Evolutionary conservation across 371 early-diverging fungal species (phyloP).

Genomic region (Sporodiniella umbellata): DNA sequence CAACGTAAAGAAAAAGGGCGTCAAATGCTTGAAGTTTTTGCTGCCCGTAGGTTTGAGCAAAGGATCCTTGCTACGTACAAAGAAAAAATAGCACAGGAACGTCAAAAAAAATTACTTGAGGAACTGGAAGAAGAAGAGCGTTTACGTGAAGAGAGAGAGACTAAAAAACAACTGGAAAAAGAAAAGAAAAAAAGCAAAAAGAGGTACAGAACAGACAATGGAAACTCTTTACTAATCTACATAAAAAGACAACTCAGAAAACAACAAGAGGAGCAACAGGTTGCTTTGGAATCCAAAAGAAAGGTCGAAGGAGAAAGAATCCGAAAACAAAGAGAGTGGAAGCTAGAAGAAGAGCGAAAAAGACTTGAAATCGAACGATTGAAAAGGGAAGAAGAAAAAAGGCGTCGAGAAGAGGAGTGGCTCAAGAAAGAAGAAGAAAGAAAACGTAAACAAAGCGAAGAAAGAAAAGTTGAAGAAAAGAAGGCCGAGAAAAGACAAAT

Average conservation of each 20-base stretch:
- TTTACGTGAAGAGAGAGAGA: slow-evolving; percentile 65
- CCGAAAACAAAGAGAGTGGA: slow-evolving; percentile 34
- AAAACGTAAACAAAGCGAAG: slow-evolving; percentile 19
- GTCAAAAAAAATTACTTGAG: slow-evolving; percentile 73
- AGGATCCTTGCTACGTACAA: slow-evolving; percentile 87
- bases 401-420: slow-evolving; percentile 34
- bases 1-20: slow-evolving; percentile 90
- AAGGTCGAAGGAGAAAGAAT: slow-evolving; percentile 39
- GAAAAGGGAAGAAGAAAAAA: slow-evolving; percentile 32
- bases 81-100: slow-evolving; percentile 86
- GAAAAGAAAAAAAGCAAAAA: slow-evolving; percentile 64
- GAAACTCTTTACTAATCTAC: not conserved
- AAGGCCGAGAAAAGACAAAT: no score
- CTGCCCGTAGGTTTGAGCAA: slow-evolving; percentile 95
- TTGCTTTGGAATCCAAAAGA: slow-evolving; percentile 40
- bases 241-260: slow-evolving; percentile 31
- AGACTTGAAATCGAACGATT: slow-evolving; percentile 41
- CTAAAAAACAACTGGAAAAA: slow-evolving; percentile 63
- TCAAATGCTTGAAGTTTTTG: slow-evolving; percentile 91
- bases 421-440: slow-evolving; percentile 20
- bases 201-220: slow-evolving; percentile 29
- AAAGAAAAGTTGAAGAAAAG: no score
- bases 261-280: slow-evolving; percentile 39
- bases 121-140: slow-evolving; percentile 81
- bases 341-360: slow-evolving; percentile 49